phyloP scores from a whole-genome alignment of 768 basidiomycete species.

The Tremella mesenterica region DNA sequence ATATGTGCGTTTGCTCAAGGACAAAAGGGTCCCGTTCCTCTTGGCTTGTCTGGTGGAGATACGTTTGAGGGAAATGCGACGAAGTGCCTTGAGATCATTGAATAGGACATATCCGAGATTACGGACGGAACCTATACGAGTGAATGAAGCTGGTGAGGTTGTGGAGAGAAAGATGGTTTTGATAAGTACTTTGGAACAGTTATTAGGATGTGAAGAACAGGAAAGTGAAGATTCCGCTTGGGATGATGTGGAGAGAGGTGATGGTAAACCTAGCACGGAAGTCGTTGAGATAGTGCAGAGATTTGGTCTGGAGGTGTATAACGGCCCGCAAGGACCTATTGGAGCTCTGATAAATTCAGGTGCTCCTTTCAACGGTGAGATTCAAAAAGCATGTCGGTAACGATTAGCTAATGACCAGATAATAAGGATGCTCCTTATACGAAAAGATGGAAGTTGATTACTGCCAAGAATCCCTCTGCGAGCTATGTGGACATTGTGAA shows the following conservation, averaged over 20 bases:
- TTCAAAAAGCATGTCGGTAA: not conserved
- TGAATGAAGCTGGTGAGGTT: constrained; percentile 51
- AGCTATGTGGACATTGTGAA: constrained; percentile 41
- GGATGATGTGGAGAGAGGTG: constrained; percentile 21
- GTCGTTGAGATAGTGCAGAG: constrained; percentile 24
- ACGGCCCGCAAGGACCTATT: constrained; percentile 18
- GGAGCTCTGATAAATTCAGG: constrained; percentile 35
- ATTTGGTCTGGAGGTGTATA: constrained; percentile 25
- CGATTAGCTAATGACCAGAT: constrained; percentile 6
- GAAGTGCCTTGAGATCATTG: constrained; percentile 53
- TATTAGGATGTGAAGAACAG: constrained; percentile 45
- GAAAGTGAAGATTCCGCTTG: constrained; percentile 36
- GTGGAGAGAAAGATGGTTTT: constrained; percentile 37
- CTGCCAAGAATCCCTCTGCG: constrained; percentile 33
- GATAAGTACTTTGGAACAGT: constrained; percentile 34
- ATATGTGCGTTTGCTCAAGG: constrained; percentile 63
- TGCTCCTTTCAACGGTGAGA: constrained; percentile 32
- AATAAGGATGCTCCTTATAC: constrained; percentile 35
- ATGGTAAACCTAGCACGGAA: constrained; percentile 18
- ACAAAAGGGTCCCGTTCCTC: constrained; percentile 67
- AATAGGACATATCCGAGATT: constrained; percentile 40
- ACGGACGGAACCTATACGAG: constrained; percentile 16
- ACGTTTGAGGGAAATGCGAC: constrained; percentile 58
- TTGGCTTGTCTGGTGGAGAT: constrained; percentile 80
- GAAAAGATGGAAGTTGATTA: constrained; percentile 31